Base-by-base conservation (phyloP, 768 basidiomycete genomes). In the Flagelloscypha sp. region DNA sequence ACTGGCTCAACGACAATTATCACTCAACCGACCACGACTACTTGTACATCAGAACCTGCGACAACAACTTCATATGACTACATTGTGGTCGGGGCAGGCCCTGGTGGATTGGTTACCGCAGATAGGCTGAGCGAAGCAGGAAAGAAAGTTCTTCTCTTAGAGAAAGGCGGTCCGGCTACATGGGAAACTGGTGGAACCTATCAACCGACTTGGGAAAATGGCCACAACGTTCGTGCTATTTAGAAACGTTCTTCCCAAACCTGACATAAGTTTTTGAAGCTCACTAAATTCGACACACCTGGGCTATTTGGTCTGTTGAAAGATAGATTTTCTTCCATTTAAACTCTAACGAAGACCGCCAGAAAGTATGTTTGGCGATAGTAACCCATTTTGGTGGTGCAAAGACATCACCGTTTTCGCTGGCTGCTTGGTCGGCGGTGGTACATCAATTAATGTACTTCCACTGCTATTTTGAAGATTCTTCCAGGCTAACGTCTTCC, bases 241-340 rank as follows among this genome's bases (percentile, higher is more conserved):
- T n/a, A n/a, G n/a, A n/a, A n/a, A n/a, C n/a, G n/a, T n/a, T n/a
- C n/a, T n/a, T n/a, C 15, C 23, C 39, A 38, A 38, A 33, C 29
- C 4, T 21, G 35, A 5, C 18, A n/a, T n/a, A n/a, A n/a, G n/a
- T n/a, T 27, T 37, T n/a, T n/a, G 6, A 45, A 78, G 74, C 53
- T 75, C 36, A 80, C 78, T 5, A 77, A 77, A 46, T 79, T 78
- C 50, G 78, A 80, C 43, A 58, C 76, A 36, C 76, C 76, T 16
- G 76, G 78, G 45, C 48, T 76, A 27, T 80, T 78, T 47, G 45
- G 40, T 37, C 30, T 7, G 40, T 7, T 18, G n/a, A n/a, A n/a
- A n/a, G n/a, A n/a, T n/a, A n/a, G n/a, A n/a, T n/a, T n/a, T n/a
- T n/a, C n/a, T n/a, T n/a, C n/a, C n/a, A n/a, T n/a, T n/a, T n/a